Base-by-base conservation (phyloP, 1,139 yeast species). In the Protomyces pachydermus region DNA sequence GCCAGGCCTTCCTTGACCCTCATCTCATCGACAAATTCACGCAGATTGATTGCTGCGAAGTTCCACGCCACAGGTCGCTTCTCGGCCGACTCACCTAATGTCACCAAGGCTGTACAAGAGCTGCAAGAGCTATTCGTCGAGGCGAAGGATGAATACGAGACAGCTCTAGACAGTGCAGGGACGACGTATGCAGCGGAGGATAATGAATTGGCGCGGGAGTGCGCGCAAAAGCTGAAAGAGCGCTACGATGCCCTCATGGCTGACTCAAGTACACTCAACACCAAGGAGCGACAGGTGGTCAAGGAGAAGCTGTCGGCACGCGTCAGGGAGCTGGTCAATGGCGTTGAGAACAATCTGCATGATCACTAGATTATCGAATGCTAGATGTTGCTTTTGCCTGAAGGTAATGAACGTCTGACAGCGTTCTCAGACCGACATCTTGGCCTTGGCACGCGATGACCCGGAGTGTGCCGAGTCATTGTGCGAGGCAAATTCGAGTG, bases 401-500 rank as follows among this genome's bases (percentile, higher is more conserved):
- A 20, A 45, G 38, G 35, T 32, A 14, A 20, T 39, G 42, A 4
- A 4, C 5, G 42, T 14, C 51, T 14, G 18, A 16, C 3, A 16
- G 9, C 6, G 12, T 25, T 14, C 25, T 42, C 48, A 66, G 32
- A 60, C 52, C 23, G 56, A 51, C 66, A 65, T 56, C 54, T 58
- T 65, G 23, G 66, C 60, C 50, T 65, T 61, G 16, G 71, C 71
- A n/a, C 71, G 69, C 48, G 70, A 60, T 34, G 69, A 63, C 14
- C 70, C 72, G 1, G 69, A 60, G 20, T 67, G 55, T 9, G 71
- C 69, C 37, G 71, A 65, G 54, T 69, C 75, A 16, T 70, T 69
- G 76, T 88, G 96, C 68, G 87, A 79, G 74, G 81, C 81, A 77
- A 88, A 90, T 78, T 89, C 96, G 71, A 90, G 80, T 75, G 83